These are phyloP conservation scores for Scopulariopsis brevicaulis DNA, from an alignment of 2,329 filamentous ascomycete genomes.

Conservation along the genomic window DNA sequence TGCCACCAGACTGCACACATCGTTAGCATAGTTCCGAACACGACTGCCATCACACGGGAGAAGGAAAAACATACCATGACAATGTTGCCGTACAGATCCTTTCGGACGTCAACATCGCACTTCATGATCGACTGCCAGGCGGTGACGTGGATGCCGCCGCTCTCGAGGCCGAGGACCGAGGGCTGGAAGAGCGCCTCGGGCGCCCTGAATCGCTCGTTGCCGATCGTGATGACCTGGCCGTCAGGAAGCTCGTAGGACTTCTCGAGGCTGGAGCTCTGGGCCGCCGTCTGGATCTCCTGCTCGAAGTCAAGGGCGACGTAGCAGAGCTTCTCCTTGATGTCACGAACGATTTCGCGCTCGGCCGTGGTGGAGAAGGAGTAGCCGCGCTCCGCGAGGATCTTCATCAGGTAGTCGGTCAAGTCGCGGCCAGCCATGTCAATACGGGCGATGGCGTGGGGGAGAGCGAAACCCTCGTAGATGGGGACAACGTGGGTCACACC, in stretches of 20 bases:
- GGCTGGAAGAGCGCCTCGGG: slow-evolving; percentile 99
- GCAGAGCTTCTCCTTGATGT: slow-evolving; percentile 99
- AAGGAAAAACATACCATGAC: slow-evolving; percentile 83
- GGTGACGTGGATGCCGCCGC: slow-evolving; percentile 97
- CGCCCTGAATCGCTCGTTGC: slow-evolving; percentile 99
- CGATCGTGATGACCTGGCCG: slow-evolving; percentile 99
- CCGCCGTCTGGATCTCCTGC: slow-evolving; percentile 99
- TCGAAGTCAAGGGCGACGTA: slow-evolving; percentile 99
- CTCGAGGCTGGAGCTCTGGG: slow-evolving; percentile 97
- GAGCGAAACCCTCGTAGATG: slow-evolving; percentile 99
- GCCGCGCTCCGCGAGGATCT: slow-evolving; percentile 98
- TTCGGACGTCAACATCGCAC: slow-evolving; percentile 99
- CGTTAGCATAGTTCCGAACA: neutral
- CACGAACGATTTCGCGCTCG: slow-evolving; percentile 99
- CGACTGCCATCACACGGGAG: neutral
- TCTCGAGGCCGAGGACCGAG: slow-evolving; percentile 94
- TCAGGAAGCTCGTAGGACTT: slow-evolving; percentile 99
- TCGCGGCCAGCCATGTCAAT: slow-evolving; percentile 99
- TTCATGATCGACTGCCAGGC: slow-evolving; percentile 99
- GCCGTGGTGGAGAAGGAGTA: slow-evolving; percentile 99
- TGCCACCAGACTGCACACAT: slow-evolving; percentile 79
- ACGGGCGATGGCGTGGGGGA: slow-evolving; percentile 99
- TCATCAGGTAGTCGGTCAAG: slow-evolving; percentile 99
- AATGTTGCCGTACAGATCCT: slow-evolving; percentile 99
- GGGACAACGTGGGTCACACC: slow-evolving; percentile 99